phyloP scores from a whole-genome alignment of 208 protist genomes.

The Leishmania arabica region DNA sequence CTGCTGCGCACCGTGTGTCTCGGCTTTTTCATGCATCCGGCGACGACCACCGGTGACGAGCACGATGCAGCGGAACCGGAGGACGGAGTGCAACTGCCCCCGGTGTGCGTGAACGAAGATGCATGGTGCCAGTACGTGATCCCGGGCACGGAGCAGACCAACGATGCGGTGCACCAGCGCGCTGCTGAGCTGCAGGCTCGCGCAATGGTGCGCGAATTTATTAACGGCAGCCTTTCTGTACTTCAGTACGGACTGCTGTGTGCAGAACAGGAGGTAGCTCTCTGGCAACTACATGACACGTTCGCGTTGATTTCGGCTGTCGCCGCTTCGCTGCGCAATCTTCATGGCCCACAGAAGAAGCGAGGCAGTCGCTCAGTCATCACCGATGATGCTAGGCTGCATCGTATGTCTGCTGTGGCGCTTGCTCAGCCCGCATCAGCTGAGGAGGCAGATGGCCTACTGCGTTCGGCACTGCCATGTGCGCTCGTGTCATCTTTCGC shows the following conservation, averaged over 20 bases:
- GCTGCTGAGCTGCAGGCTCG: conserved; percentile 10
- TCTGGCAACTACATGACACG: conserved; percentile 34
- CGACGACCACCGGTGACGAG: neutral
- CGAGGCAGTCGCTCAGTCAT: neutral
- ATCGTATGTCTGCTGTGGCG: conserved; percentile 5
- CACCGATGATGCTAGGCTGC: conserved; percentile 3
- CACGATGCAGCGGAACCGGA: neutral
- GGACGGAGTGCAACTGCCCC: neutral
- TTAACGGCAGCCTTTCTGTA: conserved; percentile 43
- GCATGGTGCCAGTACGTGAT: conserved; percentile 25
- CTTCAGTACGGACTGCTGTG: conserved; percentile 43
- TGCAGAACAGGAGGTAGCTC: conserved; percentile 18
- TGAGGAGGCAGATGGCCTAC: neutral
- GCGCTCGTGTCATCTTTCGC: neutral
- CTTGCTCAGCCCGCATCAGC: neutral
- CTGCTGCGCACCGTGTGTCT: conserved; percentile 51
- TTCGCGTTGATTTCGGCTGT: conserved; percentile 11
- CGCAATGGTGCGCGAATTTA: conserved; percentile 33
- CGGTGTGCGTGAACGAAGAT: conserved; percentile 19
- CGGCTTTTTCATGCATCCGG: conserved; percentile 28
- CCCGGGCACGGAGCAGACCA: neutral
- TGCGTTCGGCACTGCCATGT: conserved; percentile 1
- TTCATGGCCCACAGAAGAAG: neutral
- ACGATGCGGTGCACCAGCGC: neutral
- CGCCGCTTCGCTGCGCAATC: conserved; percentile 2